Evolutionary conservation across 441 rosid genomes (phyloP), one percentile per base, ranked within the genome.

Genomic region (Erodium chrysanthum): DNA sequence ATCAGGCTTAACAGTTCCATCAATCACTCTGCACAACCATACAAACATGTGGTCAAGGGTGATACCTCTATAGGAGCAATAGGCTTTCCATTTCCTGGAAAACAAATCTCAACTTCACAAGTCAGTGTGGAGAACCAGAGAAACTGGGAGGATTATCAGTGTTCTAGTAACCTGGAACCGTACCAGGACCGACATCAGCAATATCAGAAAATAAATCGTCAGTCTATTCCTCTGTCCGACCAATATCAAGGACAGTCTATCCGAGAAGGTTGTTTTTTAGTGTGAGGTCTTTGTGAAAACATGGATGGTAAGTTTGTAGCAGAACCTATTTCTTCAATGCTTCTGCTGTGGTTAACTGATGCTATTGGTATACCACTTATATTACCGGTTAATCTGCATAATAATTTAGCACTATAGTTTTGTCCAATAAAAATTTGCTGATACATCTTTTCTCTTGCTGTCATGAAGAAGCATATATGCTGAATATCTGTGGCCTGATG

Each of bases 21-120:
- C 61, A 18, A 1, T 40, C 9, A 64, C 65, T 48, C 63, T 8
- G 33, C 73, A 33, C 37, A 29, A 44, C 68, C 68, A 50, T 48
- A 63, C 64, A 40, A 23, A 5, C 73, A 23, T 11, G 59, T 63
- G 17, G 66, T 66, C 27, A 35, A 61, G 44, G 29, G 22, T 70
- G 31, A 66, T 50, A 66, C 33, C 20, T 50, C 29, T 25, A 64
- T 31, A 7, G 64, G 31, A 31, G 25, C 54, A 0, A 44, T 64
- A 25, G 65, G 61, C 73, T 63, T 63, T 37, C 73, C 67, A n/a
- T 70, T 64, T 29, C 73, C 67, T 0, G 73, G 68, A 14, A 63
- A 63, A 46, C 73, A 70, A 64, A 56, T 64, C 33, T 21, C 73
- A 70, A 25, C 46, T 11, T 14, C 44, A 33, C 73, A 50, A 7